phyloP scores from a whole-genome alignment of 768 basidiomycete species.

The Tremella fuciformis region DNA sequence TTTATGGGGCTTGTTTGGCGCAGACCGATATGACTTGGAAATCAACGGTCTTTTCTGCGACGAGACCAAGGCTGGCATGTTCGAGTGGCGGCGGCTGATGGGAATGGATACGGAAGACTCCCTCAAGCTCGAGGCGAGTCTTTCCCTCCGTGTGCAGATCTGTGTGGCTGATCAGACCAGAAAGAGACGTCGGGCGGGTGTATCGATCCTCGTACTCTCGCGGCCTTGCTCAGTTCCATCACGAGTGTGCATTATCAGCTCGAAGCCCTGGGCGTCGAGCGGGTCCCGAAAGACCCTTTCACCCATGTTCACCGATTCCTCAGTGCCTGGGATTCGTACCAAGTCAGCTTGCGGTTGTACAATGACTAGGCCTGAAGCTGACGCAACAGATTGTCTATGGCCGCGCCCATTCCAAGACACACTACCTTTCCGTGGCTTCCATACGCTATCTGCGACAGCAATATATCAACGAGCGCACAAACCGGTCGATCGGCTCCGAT shows the following conservation, averaged over 20 bases:
- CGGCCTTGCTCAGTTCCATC: conserved; percentile 37
- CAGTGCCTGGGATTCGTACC: conserved; percentile 29
- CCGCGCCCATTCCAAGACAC: background rate
- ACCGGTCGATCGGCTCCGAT: conserved; percentile 15
- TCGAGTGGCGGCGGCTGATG: conserved; percentile 38
- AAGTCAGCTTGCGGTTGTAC: conserved; percentile 18
- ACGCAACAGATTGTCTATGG: background rate
- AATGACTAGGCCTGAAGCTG: background rate
- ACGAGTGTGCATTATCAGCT: conserved; percentile 45
- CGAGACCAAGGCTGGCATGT: conserved; percentile 41
- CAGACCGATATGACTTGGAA: conserved; percentile 12
- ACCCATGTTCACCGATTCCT: conserved; percentile 28
- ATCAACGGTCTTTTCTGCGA: conserved; percentile 46
- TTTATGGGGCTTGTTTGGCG: conserved; percentile 35
- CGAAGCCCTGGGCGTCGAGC: conserved; percentile 31
- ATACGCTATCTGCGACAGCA: conserved; percentile 23
- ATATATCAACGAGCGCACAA: conserved; percentile 27
- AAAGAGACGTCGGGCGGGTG: conserved; percentile 47
- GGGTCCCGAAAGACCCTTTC: conserved; percentile 45
- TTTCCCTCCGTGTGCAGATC: background rate
- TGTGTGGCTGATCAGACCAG: conserved; percentile 12
- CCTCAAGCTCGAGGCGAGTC: conserved; percentile 37
- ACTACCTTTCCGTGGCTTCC: conserved; percentile 22
- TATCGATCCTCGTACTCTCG: conserved; percentile 42
- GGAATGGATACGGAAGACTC: conserved; percentile 46